Percentiles rank a stretch among this genome's conserved stretches.
Evolutionary conservation across 2,329 filamentous ascomycete genomes (phyloP).

Genomic region (Zymoseptoria tritici): DNA sequence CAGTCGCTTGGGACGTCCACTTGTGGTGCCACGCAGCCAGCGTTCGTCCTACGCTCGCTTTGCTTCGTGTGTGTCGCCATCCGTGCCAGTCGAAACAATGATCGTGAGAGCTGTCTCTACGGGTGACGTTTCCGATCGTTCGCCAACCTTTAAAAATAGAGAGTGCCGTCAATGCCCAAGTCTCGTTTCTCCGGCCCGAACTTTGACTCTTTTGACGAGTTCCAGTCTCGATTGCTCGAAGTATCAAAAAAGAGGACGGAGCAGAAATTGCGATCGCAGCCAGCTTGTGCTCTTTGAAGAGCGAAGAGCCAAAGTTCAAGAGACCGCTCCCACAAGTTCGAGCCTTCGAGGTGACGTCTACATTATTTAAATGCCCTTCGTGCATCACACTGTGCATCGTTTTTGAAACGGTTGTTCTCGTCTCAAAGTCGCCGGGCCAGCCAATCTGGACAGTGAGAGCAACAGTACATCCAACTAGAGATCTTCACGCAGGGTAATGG

Average conservation of each 20-base stretch:
- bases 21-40: background rate
- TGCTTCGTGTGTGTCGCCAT: background rate
- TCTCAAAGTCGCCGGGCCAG: too few species aligned
- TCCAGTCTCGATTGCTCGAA: background rate
- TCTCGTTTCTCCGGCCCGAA: background rate
- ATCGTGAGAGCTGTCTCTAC: background rate
- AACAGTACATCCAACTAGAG: background rate
- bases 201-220: too few species aligned
- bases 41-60: background rate
- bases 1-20: background rate
- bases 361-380: too few species aligned
- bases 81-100: background rate
- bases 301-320: too few species aligned
- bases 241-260: too few species aligned
- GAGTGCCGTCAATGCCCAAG: background rate
- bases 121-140: background rate
- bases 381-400: too few species aligned
- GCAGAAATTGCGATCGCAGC: too few species aligned
- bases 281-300: too few species aligned
- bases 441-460: too few species aligned
- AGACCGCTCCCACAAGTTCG: too few species aligned
- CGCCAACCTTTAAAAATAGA: background rate
- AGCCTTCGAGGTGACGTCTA: too few species aligned
- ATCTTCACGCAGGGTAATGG: background rate
- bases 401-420: too few species aligned